Evolutionary conservation across 768 basidiomycete species (phyloP).

Genomic region (Naematelia aurantialba): DNA sequence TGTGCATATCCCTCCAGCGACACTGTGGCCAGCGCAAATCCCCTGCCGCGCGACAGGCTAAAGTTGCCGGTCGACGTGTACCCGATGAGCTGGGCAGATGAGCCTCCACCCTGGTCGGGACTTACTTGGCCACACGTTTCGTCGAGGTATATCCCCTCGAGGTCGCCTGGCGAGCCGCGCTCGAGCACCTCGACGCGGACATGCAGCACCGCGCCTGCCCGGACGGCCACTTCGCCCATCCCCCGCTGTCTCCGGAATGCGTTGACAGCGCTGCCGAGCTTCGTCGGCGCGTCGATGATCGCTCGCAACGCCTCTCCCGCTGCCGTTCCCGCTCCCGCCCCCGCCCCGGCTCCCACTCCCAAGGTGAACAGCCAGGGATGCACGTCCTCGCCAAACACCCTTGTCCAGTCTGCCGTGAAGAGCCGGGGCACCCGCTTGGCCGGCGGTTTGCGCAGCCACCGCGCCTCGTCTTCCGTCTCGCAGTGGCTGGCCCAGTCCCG

Average conservation of each 20-base stretch:
- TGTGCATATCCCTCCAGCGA: too few species aligned
- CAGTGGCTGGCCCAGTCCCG: constrained; percentile 55
- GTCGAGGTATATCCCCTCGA: constrained; percentile 70
- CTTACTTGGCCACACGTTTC: too few species aligned
- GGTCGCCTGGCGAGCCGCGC: constrained; percentile 69
- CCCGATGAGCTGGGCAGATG: too few species aligned
- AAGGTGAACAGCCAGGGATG: constrained; percentile 34
- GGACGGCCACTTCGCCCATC: constrained; percentile 55
- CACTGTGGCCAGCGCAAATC: too few species aligned
- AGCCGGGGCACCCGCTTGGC: constrained; percentile 61
- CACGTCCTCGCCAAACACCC: constrained; percentile 40
- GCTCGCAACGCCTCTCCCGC: too few species aligned
- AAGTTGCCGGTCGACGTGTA: too few species aligned
- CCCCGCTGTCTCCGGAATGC: constrained; percentile 60
- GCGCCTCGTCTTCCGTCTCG: constrained; percentile 58
- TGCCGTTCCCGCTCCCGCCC: background rate
- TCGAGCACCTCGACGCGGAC: constrained; percentile 63
- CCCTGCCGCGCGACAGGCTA: too few species aligned
- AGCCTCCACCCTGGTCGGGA: too few species aligned
- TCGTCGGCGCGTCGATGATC: constrained; percentile 13
- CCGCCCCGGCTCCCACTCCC: background rate
- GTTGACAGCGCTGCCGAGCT: constrained; percentile 60
- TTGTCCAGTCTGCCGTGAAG: constrained; percentile 1
- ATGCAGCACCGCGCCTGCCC: constrained; percentile 63
- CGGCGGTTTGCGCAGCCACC: constrained; percentile 77